These are phyloP conservation scores for Neofusicoccum laricinum DNA, from an alignment of 2,329 filamentous ascomycete species.

Conservation along the genomic window DNA sequence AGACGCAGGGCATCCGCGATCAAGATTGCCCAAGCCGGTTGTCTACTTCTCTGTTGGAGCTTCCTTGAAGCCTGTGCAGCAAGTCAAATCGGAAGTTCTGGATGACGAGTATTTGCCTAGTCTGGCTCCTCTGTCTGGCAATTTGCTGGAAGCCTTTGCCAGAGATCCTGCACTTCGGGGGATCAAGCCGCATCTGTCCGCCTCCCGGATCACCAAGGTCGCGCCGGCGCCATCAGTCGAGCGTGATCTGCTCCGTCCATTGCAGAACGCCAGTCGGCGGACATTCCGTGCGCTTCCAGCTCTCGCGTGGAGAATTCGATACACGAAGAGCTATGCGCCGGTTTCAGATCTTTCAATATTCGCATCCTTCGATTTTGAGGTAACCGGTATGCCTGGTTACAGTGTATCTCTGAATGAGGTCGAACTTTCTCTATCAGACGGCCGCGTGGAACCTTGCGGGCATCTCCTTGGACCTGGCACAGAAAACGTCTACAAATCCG, in stretches of 20 bases:
- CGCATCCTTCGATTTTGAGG: constrained; percentile 70
- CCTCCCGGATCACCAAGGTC: constrained; percentile 70
- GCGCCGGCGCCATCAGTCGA: constrained; percentile 62
- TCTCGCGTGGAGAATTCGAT: constrained; percentile 70
- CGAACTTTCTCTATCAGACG: constrained; percentile 56
- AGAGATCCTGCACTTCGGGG: constrained; percentile 62
- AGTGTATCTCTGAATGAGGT: constrained; percentile 62
- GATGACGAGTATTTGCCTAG: constrained; percentile 67
- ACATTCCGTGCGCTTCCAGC: constrained; percentile 65
- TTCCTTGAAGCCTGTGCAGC: constrained; percentile 55
- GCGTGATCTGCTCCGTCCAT: constrained; percentile 60
- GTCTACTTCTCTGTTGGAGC: constrained; percentile 59
- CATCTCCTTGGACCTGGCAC: constrained; percentile 48
- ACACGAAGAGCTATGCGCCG: constrained; percentile 63
- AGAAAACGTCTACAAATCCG: constrained; percentile 62
- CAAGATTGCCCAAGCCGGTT: constrained; percentile 64
- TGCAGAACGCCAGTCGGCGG: constrained; percentile 62
- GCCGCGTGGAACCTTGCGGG: constrained; percentile 53
- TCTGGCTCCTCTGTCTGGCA: constrained; percentile 66
- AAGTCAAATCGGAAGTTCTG: constrained; percentile 40
- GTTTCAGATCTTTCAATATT: constrained; percentile 54
- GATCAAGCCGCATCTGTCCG: constrained; percentile 65
- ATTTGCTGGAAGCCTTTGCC: constrained; percentile 72
- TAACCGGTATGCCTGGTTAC: constrained; percentile 67
- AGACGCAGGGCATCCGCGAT: constrained; percentile 44